phyloP scores from a whole-genome alignment of 768 basidiomycete species.

The Mycena sanguinolenta region DNA sequence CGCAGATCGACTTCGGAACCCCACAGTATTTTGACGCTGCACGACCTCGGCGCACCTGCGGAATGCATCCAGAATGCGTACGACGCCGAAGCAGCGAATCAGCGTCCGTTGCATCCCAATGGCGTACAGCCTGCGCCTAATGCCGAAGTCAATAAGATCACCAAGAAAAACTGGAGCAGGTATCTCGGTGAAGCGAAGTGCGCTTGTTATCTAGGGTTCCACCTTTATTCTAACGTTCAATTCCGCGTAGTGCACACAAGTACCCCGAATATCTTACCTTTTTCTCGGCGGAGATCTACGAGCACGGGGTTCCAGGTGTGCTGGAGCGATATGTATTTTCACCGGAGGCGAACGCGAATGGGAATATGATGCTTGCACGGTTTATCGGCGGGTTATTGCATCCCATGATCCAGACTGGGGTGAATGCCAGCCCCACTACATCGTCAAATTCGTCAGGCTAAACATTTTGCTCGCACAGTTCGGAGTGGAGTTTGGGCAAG shows the following conservation, averaged over 20 bases:
- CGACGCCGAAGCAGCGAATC: conserved; percentile 10
- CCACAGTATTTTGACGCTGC: neutral
- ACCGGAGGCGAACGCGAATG: conserved; percentile 47
- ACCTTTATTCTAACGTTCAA: neutral
- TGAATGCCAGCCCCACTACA: too few relatives aligned
- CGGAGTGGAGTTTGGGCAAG: conserved; percentile 21
- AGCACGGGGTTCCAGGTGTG: conserved; percentile 51
- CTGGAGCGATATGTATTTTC: conserved; percentile 66
- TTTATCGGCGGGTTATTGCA: conserved; percentile 17
- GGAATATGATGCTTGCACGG: conserved; percentile 46
- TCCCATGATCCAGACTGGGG: conserved; percentile 11
- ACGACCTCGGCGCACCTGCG: conserved; percentile 18
- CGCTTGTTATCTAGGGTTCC: neutral
- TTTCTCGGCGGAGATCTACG: conserved; percentile 55
- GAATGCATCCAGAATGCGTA: conserved; percentile 12
- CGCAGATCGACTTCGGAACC: too few relatives aligned
- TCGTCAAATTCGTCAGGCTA: too few relatives aligned
- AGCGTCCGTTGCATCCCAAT: conserved; percentile 1
- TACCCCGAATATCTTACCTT: conserved; percentile 44
- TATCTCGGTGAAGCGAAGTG: neutral
- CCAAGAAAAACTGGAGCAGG: conserved; percentile 6
- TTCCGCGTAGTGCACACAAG: conserved; percentile 16
- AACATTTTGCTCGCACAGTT: neutral
- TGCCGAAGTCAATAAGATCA: neutral
- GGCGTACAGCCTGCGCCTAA: too few relatives aligned